A percentile compares a stretch with the other conserved stretches of the same genome.
These are phyloP conservation scores for Scenedesmus sp. DNA, from an alignment of 163 green algal species.

Conservation along the genomic window DNA sequence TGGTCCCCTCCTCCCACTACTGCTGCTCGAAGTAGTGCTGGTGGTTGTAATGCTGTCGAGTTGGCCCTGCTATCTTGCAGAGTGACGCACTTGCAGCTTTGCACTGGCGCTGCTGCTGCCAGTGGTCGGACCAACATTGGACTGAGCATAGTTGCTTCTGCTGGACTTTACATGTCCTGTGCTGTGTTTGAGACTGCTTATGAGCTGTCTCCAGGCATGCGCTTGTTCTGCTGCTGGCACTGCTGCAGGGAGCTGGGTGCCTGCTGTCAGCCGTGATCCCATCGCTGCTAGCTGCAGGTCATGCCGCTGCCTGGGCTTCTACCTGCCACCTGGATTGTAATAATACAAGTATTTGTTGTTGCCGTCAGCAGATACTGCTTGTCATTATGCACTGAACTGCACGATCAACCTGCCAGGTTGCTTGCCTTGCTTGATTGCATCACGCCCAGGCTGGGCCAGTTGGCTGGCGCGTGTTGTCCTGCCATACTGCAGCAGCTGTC, in stretches of 20 bases:
- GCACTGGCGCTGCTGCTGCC: neutral
- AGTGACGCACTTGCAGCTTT: neutral
- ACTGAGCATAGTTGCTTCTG: conserved; percentile 1
- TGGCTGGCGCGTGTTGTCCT: neutral
- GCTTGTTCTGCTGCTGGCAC: conserved; percentile 5
- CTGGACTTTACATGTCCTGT: neutral
- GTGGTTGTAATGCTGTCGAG: neutral
- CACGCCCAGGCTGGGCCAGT: neutral
- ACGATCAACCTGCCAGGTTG: too few species aligned
- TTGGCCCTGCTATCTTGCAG: neutral
- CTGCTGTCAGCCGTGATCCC: neutral
- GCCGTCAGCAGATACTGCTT: neutral
- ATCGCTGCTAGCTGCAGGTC: neutral
- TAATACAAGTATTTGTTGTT: neutral
- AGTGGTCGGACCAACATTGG: neutral
- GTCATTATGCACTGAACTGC: neutral
- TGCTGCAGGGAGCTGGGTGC: neutral
- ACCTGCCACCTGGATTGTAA: neutral
- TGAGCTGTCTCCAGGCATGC: neutral
- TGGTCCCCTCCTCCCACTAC: neutral
- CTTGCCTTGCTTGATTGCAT: neutral
- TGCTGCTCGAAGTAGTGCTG: neutral
- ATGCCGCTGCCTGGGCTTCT: neutral
- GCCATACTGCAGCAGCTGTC: neutral
- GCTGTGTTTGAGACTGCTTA: neutral